A percentile compares a stretch with the other conserved stretches of the same genome.
These are phyloP conservation scores for Sambucus nigra DNA, from an alignment of 129 eudicot species.

Conservation along the genomic window DNA sequence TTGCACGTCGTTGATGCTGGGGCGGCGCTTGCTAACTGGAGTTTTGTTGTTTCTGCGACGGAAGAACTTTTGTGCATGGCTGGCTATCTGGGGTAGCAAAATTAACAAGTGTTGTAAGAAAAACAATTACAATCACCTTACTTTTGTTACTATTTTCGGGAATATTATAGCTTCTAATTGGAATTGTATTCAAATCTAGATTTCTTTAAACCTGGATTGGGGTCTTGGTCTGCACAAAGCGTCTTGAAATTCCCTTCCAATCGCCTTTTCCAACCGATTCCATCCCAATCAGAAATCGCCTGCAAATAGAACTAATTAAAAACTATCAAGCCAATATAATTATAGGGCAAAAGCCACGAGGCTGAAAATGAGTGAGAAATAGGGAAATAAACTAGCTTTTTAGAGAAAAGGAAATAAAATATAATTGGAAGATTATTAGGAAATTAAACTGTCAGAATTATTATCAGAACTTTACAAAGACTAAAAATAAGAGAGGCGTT, in stretches of 20 bases:
- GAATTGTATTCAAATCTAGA: too few relatives aligned
- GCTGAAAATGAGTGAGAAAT: background rate
- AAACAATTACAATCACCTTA: too few relatives aligned
- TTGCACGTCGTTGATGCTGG: conserved; percentile 21
- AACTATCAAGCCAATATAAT: background rate
- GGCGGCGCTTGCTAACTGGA: background rate
- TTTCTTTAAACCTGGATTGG: conserved; percentile 27
- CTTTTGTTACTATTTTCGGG: too few relatives aligned
- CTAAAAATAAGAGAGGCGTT: too few relatives aligned
- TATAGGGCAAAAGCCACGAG: background rate
- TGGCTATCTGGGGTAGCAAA: conserved; percentile 12
- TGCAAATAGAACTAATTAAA: background rate
- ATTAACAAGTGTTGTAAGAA: too few relatives aligned
- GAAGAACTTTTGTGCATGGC: conserved; percentile 38
- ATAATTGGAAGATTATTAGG: too few relatives aligned
- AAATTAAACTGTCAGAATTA: too few relatives aligned
- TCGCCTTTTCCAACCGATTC: conserved; percentile 26
- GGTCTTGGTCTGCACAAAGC: conserved; percentile 17
- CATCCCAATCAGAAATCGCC: conserved; percentile 26
- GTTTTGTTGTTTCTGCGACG: conserved; percentile 1
- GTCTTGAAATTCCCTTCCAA: conserved; percentile 27
- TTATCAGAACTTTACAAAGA: too few relatives aligned
- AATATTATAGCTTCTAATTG: too few relatives aligned
- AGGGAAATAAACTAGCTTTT: too few relatives aligned
- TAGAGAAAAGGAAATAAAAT: too few relatives aligned